A percentile compares a stretch with the other conserved stretches of the same genome.
Evolutionary conservation across 768 basidiomycete species (phyloP).

Genomic region (Tylopilus rubrobrunneus): DNA sequence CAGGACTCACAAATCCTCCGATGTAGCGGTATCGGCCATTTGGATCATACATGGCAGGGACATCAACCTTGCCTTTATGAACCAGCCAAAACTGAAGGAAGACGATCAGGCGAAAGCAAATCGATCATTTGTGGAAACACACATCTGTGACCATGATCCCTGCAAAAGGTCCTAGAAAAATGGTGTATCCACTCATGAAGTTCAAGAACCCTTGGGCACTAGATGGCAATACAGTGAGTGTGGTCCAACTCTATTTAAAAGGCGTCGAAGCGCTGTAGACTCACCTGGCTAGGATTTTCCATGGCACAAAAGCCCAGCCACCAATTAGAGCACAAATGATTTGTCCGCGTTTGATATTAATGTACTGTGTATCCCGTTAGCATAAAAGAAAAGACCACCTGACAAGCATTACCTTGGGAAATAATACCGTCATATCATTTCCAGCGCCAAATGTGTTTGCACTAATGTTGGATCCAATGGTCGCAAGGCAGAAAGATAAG

Average conservation of each 20-base stretch:
- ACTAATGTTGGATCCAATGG: conserved; percentile 69
- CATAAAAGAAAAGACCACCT: background rate
- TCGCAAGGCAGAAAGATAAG: conserved; percentile 68
- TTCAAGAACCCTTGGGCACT: conserved; percentile 64
- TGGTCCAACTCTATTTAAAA: background rate
- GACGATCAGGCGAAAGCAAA: background rate
- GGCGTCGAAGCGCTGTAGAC: background rate
- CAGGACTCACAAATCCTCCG: conserved; percentile 60
- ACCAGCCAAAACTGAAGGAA: conserved; percentile 68
- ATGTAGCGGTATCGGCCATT: conserved; percentile 76
- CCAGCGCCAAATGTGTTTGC: conserved; percentile 75
- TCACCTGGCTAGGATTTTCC: conserved; percentile 67
- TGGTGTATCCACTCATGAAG: conserved; percentile 83
- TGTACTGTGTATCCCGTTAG: conserved; percentile 21
- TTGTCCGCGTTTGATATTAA: conserved; percentile 28
- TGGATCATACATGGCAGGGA: conserved; percentile 81
- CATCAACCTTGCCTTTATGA: conserved; percentile 67
- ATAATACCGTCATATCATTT: conserved; percentile 79
- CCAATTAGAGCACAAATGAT: conserved; percentile 34
- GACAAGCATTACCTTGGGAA: conserved; percentile 41
- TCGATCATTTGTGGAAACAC: conserved; percentile 22
- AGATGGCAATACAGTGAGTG: too few species aligned
- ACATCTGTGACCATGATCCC: conserved; percentile 66
- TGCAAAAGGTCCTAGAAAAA: conserved; percentile 83
- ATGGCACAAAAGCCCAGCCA: conserved; percentile 80